These are phyloP conservation scores for Aspergillus arachidicola DNA, from an alignment of 2,329 filamentous ascomycete genomes.

Conservation along the genomic window DNA sequence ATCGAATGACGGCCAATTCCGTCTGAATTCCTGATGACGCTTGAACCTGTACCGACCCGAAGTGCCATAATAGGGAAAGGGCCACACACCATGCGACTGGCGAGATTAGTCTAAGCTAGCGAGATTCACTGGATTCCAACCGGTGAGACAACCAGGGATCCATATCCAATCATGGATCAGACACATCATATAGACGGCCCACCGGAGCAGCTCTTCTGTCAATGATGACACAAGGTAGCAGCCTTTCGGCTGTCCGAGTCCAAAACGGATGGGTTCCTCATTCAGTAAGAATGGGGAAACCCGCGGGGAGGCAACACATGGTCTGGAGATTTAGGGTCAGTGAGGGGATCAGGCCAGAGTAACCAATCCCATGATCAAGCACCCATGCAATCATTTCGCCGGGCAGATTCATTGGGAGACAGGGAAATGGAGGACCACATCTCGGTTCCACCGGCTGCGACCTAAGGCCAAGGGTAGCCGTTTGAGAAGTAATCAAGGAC, in stretches of 20 bases:
- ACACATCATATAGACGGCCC: background rate
- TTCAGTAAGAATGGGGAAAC: constrained; percentile 8
- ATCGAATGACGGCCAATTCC: constrained; percentile 1
- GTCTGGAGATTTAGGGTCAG: constrained; percentile 1
- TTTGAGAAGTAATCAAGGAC: constrained; percentile 5
- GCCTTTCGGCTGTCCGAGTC: constrained; percentile 4
- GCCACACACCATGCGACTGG: background rate
- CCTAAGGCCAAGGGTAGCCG: constrained; percentile 7
- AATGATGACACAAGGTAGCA: background rate
- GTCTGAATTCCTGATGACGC: background rate
- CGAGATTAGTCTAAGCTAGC: constrained; percentile 6
- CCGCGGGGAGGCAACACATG: constrained; percentile 9
- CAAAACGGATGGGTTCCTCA: constrained; percentile 1
- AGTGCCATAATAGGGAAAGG: constrained; percentile 1
- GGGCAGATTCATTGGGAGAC: background rate
- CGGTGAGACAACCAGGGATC: constrained; percentile 3
- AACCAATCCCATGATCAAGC: background rate
- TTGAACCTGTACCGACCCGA: constrained; percentile 9
- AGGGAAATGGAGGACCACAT: background rate
- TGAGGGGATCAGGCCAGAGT: constrained; percentile 4
- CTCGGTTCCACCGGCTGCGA: constrained; percentile 17
- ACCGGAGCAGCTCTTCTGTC: background rate
- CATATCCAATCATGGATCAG: constrained; percentile 6
- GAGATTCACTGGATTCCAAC: background rate
- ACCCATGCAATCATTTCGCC: background rate